A percentile compares a stretch with the other conserved stretches of the same genome.
phyloP scores from a whole-genome alignment of 2,329 filamentous ascomycete species.

The Gaeumannomyces sp. region DNA sequence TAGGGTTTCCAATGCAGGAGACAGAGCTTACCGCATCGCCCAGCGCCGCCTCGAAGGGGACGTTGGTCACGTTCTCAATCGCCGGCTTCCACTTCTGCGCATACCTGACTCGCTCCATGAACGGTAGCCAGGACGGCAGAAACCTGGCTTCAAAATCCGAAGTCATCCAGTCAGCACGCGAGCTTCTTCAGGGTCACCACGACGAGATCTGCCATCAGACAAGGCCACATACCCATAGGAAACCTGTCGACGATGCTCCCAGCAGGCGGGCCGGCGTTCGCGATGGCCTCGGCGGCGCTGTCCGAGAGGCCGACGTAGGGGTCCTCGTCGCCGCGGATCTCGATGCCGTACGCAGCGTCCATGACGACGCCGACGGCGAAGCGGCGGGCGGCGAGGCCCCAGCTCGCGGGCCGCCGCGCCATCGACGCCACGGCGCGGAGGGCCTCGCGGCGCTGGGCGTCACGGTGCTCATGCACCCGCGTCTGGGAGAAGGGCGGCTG shows the following conservation, averaged over 20 bases:
- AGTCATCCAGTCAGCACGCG: neutral
- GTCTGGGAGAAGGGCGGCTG: constrained; percentile 37
- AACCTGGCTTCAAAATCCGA: constrained; percentile 6
- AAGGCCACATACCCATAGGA: constrained; percentile 9
- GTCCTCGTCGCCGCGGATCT: constrained; percentile 17
- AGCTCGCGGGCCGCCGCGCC: constrained; percentile 3
- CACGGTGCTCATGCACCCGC: constrained; percentile 25
- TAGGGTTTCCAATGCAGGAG: neutral
- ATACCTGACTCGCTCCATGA: constrained; percentile 8
- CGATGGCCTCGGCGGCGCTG: constrained; percentile 11
- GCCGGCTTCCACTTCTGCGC: constrained; percentile 8
- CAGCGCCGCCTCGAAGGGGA: constrained; percentile 17
- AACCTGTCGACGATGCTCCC: constrained; percentile 13
- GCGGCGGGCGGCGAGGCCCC: constrained; percentile 11
- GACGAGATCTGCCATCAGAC: neutral
- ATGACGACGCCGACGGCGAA: constrained; percentile 23
- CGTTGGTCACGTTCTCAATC: constrained; percentile 19
- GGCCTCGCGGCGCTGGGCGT: constrained; percentile 17
- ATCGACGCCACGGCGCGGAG: constrained; percentile 9
- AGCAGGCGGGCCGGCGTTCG: constrained; percentile 12
- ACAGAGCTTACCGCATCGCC: constrained; percentile 4
- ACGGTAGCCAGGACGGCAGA: constrained; percentile 12
- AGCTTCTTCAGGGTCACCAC: neutral
- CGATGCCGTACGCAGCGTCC: constrained; percentile 20
- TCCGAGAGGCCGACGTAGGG: constrained; percentile 19